A percentile compares a stretch with the other conserved stretches of the same genome.
These are phyloP conservation scores for Nemania diffusa DNA, from an alignment of 2,329 filamentous ascomycete genomes.

Conservation along the genomic window DNA sequence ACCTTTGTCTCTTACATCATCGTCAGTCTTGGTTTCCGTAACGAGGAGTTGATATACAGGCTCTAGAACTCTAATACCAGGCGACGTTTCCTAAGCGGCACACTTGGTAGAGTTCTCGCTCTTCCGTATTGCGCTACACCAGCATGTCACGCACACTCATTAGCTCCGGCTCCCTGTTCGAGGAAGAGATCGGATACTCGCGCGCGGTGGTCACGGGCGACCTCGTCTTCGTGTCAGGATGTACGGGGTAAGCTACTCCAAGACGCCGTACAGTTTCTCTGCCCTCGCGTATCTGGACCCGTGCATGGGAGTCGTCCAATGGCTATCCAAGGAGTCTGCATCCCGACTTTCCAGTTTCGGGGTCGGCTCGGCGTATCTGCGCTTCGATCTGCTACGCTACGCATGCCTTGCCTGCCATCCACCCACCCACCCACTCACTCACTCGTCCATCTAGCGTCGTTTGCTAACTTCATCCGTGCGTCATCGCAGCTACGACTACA, in stretches of 20 bases:
- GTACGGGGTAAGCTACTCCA: constrained; percentile 30
- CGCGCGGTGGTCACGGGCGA: constrained; percentile 35
- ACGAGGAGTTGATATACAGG: neutral
- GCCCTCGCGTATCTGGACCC: neutral
- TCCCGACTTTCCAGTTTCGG: neutral
- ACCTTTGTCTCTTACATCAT: neutral
- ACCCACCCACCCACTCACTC: neutral
- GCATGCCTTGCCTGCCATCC: neutral
- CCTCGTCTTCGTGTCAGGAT: constrained; percentile 34
- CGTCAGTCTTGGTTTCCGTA: neutral
- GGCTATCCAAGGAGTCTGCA: neutral
- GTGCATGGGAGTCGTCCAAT: neutral
- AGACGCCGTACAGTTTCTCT: neutral
- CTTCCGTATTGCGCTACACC: neutral
- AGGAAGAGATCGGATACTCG: constrained; percentile 35
- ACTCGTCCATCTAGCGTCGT: neutral
- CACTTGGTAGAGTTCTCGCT: neutral
- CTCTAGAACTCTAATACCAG: neutral
- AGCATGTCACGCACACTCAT: constrained; percentile 28
- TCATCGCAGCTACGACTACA: constrained; percentile 34
- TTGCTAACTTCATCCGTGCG: neutral
- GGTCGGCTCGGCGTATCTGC: neutral
- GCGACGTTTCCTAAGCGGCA: neutral
- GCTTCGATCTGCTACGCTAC: neutral
- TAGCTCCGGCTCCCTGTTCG: constrained; percentile 34